A percentile compares a stretch with the other conserved stretches of the same genome.
Conservation (phyloP, 176 grass and related monocot species). For the sorghum (Sorghum bicolor) region Sorghum_bicolor_NCBIv3 NC_012875.2:3919001-3919500, state of each 20-base stretch:
- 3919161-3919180: conserved; percentile 86
- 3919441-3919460: neutral
- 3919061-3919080: conserved; percentile 42
- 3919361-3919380: neutral
- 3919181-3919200: conserved; percentile 84
- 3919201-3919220: conserved; percentile 91
- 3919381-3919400: neutral
- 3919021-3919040: conserved; percentile 88
- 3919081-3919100: conserved; percentile 80
- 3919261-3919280: conserved; percentile 74
- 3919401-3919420: neutral
- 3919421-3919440: neutral
- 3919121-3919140: conserved; percentile 55
- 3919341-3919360: neutral
- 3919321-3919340: neutral
- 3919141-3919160: conserved; percentile 62
- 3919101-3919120: conserved; percentile 53
- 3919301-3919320: neutral
- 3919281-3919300: neutral
- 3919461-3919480: neutral
- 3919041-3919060: conserved; percentile 84
- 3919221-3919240: conserved; percentile 97
- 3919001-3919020: conserved; percentile 61
- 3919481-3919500: neutral
- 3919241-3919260: conserved; percentile 93